phyloP scores from a whole-genome alignment of 2,329 filamentous ascomycete genomes.

The Fusarium transvaalense region DNA sequence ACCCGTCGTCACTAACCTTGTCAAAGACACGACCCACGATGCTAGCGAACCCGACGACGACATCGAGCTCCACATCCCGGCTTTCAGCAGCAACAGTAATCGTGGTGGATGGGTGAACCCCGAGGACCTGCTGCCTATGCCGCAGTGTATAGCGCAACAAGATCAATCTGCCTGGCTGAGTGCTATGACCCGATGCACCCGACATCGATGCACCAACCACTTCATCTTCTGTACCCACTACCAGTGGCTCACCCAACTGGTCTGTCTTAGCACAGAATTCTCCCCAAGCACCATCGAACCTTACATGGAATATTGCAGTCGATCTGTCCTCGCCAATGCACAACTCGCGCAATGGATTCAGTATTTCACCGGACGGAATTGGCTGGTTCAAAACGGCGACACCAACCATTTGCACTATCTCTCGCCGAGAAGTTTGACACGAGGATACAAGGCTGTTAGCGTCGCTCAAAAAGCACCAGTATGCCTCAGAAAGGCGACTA shows the following conservation, averaged over 20 bases:
- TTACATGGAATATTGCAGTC: slow-evolving; percentile 25
- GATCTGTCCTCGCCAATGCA: slow-evolving; percentile 31
- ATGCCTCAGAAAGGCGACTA: slow-evolving; percentile 5
- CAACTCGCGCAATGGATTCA: slow-evolving; percentile 29
- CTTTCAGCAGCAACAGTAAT: too few relatives aligned
- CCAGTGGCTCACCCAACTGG: slow-evolving; percentile 36
- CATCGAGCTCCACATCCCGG: not conserved
- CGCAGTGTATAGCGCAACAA: slow-evolving; percentile 35
- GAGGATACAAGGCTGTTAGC: slow-evolving; percentile 8
- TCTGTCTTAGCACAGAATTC: slow-evolving; percentile 29
- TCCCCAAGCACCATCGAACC: not conserved
- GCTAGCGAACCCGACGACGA: not conserved
- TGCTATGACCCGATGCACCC: slow-evolving; percentile 31
- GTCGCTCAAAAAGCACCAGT: slow-evolving; percentile 7
- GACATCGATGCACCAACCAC: slow-evolving; percentile 23
- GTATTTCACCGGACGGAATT: slow-evolving; percentile 9
- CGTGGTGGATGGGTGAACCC: slow-evolving; percentile 30
- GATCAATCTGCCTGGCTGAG: slow-evolving; percentile 22
- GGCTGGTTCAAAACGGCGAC: slow-evolving; percentile 32
- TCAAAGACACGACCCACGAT: not conserved
- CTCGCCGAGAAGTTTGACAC: not conserved
- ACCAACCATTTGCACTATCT: not conserved
- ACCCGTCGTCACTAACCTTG: slow-evolving; percentile 4
- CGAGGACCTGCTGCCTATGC: slow-evolving; percentile 31
- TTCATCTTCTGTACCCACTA: slow-evolving; percentile 33